A percentile compares a stretch with the other conserved stretches of the same genome.
phyloP scores from a whole-genome alignment of 2,329 filamentous ascomycete species.

The Aspergillus oerlinghausenensis region DNA sequence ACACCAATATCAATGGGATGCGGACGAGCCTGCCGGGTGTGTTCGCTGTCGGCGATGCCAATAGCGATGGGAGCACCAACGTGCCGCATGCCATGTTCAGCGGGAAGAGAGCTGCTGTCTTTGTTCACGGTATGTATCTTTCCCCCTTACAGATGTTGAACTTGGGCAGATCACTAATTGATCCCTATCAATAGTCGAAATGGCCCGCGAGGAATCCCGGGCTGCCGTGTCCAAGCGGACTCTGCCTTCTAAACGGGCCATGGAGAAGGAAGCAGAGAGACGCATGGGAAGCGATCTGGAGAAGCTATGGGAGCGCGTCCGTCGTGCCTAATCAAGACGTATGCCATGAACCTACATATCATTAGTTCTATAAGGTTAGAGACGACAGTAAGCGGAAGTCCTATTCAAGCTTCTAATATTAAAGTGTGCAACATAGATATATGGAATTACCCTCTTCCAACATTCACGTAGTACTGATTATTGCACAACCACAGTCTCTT shows the following conservation, averaged over 20 bases:
- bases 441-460: background rate
- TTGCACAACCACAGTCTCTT: background rate
- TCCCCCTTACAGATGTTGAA: background rate
- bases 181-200: conserved; percentile 23
- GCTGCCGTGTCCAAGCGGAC: conserved; percentile 27
- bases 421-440: background rate
- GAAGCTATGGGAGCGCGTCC: conserved; percentile 17
- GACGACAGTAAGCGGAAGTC: background rate
- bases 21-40: conserved; percentile 52
- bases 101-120: conserved; percentile 57
- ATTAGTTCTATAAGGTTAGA: background rate
- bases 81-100: conserved; percentile 58
- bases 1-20: conserved; percentile 43
- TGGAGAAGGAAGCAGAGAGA: conserved; percentile 25
- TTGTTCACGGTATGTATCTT: conserved; percentile 48
- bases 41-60: conserved; percentile 57
- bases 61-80: conserved; percentile 57
- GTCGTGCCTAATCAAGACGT: background rate
- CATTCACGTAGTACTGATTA: background rate
- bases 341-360: background rate
- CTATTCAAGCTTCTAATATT: background rate
- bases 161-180: background rate
- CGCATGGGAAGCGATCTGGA: conserved; percentile 31
- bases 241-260: conserved; percentile 15
- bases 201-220: conserved; percentile 28